Percentiles rank a stretch among this genome's conserved stretches.
phyloP scores from a whole-genome alignment of 1,139 yeast genomes.

The Candida gigantensis region DNA sequence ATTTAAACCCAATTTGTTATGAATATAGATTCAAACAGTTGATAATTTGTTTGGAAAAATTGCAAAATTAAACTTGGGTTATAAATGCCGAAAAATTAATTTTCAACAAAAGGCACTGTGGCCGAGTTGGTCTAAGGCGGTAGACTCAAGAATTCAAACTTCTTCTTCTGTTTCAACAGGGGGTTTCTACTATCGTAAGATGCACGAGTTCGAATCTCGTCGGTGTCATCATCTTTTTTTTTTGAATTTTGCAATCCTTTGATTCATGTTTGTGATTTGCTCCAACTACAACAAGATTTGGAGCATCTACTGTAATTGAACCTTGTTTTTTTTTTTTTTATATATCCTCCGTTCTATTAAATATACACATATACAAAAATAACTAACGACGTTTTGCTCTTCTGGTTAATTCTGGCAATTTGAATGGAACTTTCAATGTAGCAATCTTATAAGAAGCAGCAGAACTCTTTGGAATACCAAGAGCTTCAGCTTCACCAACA shows the following conservation, averaged over 20 bases:
- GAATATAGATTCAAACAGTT: no score
- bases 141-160: constrained; percentile 1
- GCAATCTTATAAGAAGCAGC: constrained; percentile 79
- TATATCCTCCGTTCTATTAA: background rate
- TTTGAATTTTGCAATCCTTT: background rate
- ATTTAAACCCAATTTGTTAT: no score
- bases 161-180: constrained; percentile 1
- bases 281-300: background rate
- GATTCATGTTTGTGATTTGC: no score
- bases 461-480: constrained; percentile 69
- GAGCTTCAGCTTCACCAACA: constrained; percentile 79
- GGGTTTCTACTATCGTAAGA: constrained; percentile 5
- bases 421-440: constrained; percentile 81
- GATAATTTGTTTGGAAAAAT: no score
- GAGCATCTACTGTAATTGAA: no score
- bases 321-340: background rate
- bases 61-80: background rate
- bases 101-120: background rate
- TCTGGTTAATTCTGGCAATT: constrained; percentile 79
- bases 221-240: constrained; percentile 3
- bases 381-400: constrained; percentile 33
- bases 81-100: background rate
- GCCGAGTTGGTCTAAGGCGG: constrained; percentile 2
- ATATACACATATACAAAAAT: background rate
- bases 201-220: constrained; percentile 6